Percentiles rank a stretch among this genome's conserved stretches.
Evolutionary conservation across 305 asterid species (phyloP).

Genomic region (Fraxinus latifolia): DNA sequence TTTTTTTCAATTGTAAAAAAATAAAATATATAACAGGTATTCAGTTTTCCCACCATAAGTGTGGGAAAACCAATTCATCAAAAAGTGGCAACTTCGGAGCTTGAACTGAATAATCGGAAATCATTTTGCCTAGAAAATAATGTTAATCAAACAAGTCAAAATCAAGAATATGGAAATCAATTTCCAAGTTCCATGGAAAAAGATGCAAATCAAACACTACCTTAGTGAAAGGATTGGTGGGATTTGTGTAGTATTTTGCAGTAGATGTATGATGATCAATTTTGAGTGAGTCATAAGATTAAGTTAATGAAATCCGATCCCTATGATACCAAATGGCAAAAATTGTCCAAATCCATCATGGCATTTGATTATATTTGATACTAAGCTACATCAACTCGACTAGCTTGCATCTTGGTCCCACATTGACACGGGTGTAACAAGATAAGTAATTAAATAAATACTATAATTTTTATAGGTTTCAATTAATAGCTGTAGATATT

Average conservation of each 20-base stretch:
- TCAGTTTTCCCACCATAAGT: too few relatives aligned
- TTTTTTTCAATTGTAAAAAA: too few relatives aligned
- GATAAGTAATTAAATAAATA: not conserved
- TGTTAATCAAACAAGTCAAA: too few relatives aligned
- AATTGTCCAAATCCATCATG: not conserved
- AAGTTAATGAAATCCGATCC: slow-evolving; percentile 23
- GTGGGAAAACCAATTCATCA: too few relatives aligned
- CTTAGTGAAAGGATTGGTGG: not conserved
- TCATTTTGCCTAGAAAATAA: too few relatives aligned
- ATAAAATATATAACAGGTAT: too few relatives aligned
- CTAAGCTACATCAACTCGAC: not conserved
- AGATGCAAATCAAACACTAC: too few relatives aligned
- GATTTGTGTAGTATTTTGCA: not conserved
- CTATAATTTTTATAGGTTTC: not conserved
- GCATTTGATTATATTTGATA: not conserved
- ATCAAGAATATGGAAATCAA: too few relatives aligned
- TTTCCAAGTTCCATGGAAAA: too few relatives aligned
- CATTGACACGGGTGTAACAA: not conserved
- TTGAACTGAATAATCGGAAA: too few relatives aligned
- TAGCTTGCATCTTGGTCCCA: not conserved
- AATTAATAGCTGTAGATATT: not conserved
- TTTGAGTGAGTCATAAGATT: slow-evolving; percentile 19
- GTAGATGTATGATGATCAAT: not conserved
- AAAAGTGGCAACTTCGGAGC: too few relatives aligned
- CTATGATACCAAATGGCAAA: slow-evolving; percentile 14